phyloP scores from a whole-genome alignment of 371 early-diverging fungal genomes.

The Ecytonucleospora hepatopenaei region DNA sequence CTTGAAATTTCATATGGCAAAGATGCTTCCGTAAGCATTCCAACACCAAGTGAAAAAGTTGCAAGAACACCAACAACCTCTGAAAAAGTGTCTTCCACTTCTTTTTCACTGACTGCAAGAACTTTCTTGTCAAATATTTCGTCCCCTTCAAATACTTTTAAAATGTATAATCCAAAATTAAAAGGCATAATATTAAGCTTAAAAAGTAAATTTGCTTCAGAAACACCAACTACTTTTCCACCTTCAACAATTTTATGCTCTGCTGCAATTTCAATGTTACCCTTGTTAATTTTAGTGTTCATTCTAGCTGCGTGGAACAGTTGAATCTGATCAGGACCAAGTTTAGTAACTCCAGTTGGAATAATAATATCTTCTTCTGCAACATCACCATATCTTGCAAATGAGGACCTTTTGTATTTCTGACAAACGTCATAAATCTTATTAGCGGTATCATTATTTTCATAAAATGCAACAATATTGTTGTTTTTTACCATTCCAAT shows the following conservation, averaged over 20 bases:
- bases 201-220: conserved; percentile 91
- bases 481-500: conserved; percentile 69
- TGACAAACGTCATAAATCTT: conserved; percentile 75
- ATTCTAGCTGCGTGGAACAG: conserved; percentile 99
- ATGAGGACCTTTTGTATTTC: conserved; percentile 83
- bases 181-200: conserved; percentile 99
- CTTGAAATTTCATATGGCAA: conserved; percentile 68
- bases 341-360: conserved; percentile 93
- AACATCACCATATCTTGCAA: conserved; percentile 89
- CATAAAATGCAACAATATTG: conserved; percentile 97
- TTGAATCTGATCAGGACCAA: conserved; percentile 97
- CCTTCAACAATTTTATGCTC: conserved; percentile 76
- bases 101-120: conserved; percentile 76
- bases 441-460: conserved; percentile 72
- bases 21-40: conserved; percentile 81
- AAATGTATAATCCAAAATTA: conserved; percentile 89
- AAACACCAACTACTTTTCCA: conserved; percentile 87
- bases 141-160: conserved; percentile 80
- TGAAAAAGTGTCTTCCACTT: conserved; percentile 67
- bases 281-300: conserved; percentile 99
- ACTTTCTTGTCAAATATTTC: conserved; percentile 73
- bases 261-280: conserved; percentile 96
- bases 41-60: conserved; percentile 76
- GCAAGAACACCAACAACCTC: conserved; percentile 72
- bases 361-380: conserved; percentile 87